A percentile compares a stretch with the other conserved stretches of the same genome.
Evolutionary conservation across 441 rosid genomes (phyloP).

Genomic region (Macaranga tanarius): DNA sequence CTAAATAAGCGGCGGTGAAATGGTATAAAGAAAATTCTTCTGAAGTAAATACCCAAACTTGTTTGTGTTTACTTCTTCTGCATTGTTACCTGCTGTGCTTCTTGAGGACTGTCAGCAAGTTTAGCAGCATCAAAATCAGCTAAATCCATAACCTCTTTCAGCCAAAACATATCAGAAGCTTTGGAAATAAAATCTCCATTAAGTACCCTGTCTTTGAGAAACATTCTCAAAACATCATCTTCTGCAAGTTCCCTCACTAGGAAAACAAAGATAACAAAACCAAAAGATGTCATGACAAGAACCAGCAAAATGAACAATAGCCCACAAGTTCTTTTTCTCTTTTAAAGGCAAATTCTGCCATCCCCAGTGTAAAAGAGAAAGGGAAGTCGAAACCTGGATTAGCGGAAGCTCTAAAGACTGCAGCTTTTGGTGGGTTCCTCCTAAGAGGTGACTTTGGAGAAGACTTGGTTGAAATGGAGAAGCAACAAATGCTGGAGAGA

Average conservation of each 20-base stretch:
- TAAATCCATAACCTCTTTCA: constrained; percentile 36
- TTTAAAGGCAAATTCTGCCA: neutral
- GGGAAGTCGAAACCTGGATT: constrained; percentile 40
- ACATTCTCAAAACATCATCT: constrained; percentile 67
- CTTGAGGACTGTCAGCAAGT: constrained; percentile 32
- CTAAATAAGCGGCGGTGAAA: neutral
- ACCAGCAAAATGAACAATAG: constrained; percentile 5
- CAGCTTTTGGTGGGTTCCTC: constrained; percentile 24
- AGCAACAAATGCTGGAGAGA: constrained; percentile 48
- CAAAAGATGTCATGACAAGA: neutral
- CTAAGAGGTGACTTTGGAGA: constrained; percentile 34
- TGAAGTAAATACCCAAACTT: neutral
- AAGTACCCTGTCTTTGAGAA: constrained; percentile 67
- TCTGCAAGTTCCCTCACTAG: constrained; percentile 58
- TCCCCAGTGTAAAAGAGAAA: neutral
- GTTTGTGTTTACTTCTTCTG: neutral
- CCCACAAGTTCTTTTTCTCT: neutral
- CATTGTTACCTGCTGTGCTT: constrained; percentile 41
- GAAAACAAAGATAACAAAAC: constrained; percentile 15
- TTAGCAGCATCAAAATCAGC: constrained; percentile 30
- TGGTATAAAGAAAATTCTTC: neutral
- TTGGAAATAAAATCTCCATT: constrained; percentile 84
- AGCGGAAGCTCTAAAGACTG: constrained; percentile 44
- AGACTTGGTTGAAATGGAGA: constrained; percentile 29
- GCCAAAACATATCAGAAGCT: constrained; percentile 74